A percentile compares a stretch with the other conserved stretches of the same genome.
Evolutionary conservation across 768 basidiomycete species (phyloP).

Genomic region (Paxillus involutus): DNA sequence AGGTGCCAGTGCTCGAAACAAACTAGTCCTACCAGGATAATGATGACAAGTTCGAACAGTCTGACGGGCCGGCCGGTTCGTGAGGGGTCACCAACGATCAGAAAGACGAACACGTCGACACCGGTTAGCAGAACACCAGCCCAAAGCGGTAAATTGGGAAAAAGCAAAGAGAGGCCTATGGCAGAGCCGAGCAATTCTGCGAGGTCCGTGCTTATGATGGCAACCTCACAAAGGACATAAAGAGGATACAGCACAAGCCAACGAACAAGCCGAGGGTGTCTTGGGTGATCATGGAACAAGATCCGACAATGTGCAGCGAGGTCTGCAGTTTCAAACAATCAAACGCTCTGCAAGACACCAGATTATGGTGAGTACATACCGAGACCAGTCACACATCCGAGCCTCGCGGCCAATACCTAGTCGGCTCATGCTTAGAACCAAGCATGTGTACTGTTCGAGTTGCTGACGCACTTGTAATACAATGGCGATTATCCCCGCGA

Average conservation of each 20-base stretch:
- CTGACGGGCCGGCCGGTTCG: slow-evolving; percentile 32
- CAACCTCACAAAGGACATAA: slow-evolving; percentile 45
- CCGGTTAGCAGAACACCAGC: slow-evolving; percentile 49
- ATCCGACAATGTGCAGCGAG: slow-evolving; percentile 48
- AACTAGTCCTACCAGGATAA: slow-evolving; percentile 27
- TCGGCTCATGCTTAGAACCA: too few species aligned
- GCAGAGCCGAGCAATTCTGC: slow-evolving; percentile 63
- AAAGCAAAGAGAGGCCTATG: slow-evolving; percentile 54
- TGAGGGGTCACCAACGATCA: slow-evolving; percentile 39
- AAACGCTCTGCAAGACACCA: not conserved
- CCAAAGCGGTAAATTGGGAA: slow-evolving; percentile 49
- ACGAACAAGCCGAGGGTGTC: slow-evolving; percentile 36
- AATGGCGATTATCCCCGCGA: slow-evolving; percentile 45
- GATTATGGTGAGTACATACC: slow-evolving; percentile 8
- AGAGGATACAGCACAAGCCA: slow-evolving; percentile 46
- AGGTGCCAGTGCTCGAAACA: not conserved
- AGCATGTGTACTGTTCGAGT: not conserved
- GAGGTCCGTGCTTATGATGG: slow-evolving; percentile 56
- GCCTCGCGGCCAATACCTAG: slow-evolving; percentile 39
- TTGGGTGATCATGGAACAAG: slow-evolving; percentile 44
- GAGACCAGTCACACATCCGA: slow-evolving; percentile 36
- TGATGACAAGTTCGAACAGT: slow-evolving; percentile 39
- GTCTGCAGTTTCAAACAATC: slow-evolving; percentile 26
- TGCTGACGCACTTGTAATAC: slow-evolving; percentile 34
- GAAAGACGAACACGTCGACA: slow-evolving; percentile 47